phyloP scores from a whole-genome alignment of 331 rosid genomes.

The Stylosanthes scabra region DNA sequence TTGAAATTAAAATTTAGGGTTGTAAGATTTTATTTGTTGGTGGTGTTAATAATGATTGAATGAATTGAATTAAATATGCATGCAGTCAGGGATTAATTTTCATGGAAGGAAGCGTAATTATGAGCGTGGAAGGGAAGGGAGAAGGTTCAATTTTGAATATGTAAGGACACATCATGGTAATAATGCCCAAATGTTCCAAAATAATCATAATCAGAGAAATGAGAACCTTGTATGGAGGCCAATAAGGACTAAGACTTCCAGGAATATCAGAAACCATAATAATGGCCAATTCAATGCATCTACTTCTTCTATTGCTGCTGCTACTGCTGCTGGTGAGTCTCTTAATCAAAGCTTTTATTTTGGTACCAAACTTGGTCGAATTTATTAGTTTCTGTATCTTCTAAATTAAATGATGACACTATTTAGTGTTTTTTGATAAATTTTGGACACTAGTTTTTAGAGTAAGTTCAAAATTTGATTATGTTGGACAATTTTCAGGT shows the following conservation, averaged over 20 bases:
- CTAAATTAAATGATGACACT: too few relatives aligned
- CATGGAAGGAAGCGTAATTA: slow-evolving; percentile 45
- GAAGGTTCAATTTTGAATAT: slow-evolving; percentile 1
- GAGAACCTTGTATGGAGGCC: slow-evolving; percentile 39
- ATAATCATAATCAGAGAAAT: too few relatives aligned
- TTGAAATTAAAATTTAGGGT: background rate
- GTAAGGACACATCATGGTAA: slow-evolving; percentile 42
- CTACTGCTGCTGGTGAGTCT: background rate
- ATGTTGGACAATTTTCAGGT: slow-evolving; percentile 59
- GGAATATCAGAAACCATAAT: slow-evolving; percentile 50
- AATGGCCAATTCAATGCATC: slow-evolving; percentile 35
- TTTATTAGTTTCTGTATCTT: too few relatives aligned
- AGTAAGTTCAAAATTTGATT: slow-evolving; percentile 63
- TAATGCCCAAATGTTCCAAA: too few relatives aligned
- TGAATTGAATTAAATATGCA: slow-evolving; percentile 12
- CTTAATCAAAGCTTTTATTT: too few relatives aligned
- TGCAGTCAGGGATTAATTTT: slow-evolving; percentile 2
- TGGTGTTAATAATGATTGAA: background rate
- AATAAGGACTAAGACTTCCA: slow-evolving; percentile 43
- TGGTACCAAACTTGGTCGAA: too few relatives aligned
- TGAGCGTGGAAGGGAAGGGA: background rate
- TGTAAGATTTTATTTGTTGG: background rate
- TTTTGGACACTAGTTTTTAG: too few relatives aligned
- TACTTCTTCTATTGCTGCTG: background rate
- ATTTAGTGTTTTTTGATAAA: too few relatives aligned